These are phyloP conservation scores for Orbilia quercus DNA, from an alignment of 2,329 filamentous ascomycete genomes.

Conservation along the genomic window DNA sequence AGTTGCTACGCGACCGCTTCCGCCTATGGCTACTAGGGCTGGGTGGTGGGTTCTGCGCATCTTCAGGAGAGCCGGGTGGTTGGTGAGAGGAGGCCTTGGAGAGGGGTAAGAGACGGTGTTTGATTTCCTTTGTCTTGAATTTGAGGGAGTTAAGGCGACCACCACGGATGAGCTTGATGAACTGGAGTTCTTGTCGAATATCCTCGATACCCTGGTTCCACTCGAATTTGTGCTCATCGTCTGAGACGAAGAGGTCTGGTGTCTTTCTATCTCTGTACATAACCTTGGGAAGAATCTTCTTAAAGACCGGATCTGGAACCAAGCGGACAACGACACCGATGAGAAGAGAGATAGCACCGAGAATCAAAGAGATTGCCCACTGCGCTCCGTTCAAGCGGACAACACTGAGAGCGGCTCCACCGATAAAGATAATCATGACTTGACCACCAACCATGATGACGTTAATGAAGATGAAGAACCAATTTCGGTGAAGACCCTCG, in stretches of 20 bases:
- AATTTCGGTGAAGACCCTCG: conserved; percentile 69
- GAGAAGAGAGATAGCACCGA: conserved; percentile 67
- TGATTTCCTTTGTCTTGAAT: conserved; percentile 69
- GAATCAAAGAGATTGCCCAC: conserved; percentile 69
- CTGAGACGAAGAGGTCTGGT: conserved; percentile 70
- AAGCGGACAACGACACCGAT: conserved; percentile 67
- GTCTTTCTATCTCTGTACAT: conserved; percentile 56
- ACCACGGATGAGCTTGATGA: conserved; percentile 82
- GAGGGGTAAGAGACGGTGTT: conserved; percentile 78
- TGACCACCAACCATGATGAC: conserved; percentile 71
- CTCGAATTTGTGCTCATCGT: conserved; percentile 71
- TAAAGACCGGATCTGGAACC: conserved; percentile 70
- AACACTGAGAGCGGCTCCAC: conserved; percentile 69
- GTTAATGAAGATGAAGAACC: conserved; percentile 71
- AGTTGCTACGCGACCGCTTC: conserved; percentile 74
- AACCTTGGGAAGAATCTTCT: conserved; percentile 63
- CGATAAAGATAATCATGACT: conserved; percentile 70
- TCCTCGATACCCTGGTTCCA: conserved; percentile 80
- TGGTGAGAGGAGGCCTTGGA: conserved; percentile 72
- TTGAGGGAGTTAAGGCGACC: conserved; percentile 83
- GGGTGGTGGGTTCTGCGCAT: conserved; percentile 68
- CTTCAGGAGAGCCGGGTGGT: conserved; percentile 71
- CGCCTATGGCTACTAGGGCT: conserved; percentile 71
- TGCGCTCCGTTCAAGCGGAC: conserved; percentile 66
- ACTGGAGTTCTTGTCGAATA: conserved; percentile 81